Base-by-base conservation (phyloP, 2,329 filamentous ascomycete species). In the Claviceps pazoutovae region DNA sequence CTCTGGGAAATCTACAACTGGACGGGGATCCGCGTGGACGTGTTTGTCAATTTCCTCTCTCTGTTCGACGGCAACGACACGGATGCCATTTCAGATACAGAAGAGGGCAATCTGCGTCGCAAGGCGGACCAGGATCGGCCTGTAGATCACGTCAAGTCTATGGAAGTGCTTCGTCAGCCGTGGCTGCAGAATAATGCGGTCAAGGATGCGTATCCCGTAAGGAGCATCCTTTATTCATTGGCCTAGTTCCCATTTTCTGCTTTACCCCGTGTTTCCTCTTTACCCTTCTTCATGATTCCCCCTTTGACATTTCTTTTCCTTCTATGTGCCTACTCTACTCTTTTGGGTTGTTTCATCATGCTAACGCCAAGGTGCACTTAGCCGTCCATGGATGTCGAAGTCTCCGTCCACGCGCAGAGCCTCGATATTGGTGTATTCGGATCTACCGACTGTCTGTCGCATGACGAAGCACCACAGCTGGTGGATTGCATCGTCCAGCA, bases 1-100 rank as follows among this genome's bases (percentile, higher is more conserved):
- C 68, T 95, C 1, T 79, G 78, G 68, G 83, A 95, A 63, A 82
- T 95, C 39, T 66, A 73, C 19, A 65, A 74, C 16, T 95, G 88
- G 88, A 91, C 86, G 0, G 84, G 84, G 0, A 67, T 88, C 2
- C 71, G 66, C 51, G 65, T 95, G 1, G 77, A 86, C 58, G 81
- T 77, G 0, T 91, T 87, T 67, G 80, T 95, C 59, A 96, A 96
- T 63, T 93, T 95, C 57, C 66, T 95, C 17, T 80, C 73, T 49
- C 64, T 81, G 5, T 76, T 76, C 0, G 53, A 56, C 7, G 42
- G 23, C 34, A 14, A 26, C 34, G n/a, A 13, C 21, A 42, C 7
- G 9, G 41, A 30, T 13, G 9, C 19, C 21, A 1, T 16, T n/a
- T 13, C 26, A 7, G n/a, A 11, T 7, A 37, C 17, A 11, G 9